These are phyloP conservation scores for Cyclanthera cordifolia DNA, from an alignment of 306 rosid genomes.

Conservation along the genomic window DNA sequence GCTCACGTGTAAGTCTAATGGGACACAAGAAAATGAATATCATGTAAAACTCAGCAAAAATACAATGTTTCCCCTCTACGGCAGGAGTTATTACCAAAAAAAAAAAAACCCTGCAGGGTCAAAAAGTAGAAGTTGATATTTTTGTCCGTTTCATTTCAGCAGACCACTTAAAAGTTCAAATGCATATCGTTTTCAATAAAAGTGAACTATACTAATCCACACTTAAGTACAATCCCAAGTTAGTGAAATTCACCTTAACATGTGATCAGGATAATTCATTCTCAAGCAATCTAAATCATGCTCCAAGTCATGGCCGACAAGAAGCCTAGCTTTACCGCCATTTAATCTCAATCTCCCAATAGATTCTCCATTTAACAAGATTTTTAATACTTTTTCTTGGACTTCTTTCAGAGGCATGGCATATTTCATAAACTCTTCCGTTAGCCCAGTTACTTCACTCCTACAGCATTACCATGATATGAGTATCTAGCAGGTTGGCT, in stretches of 20 bases:
- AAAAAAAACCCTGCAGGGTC: not conserved
- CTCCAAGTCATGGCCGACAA: slow-evolving; percentile 70
- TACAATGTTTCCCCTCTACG: not conserved
- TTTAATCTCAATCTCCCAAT: slow-evolving; percentile 36
- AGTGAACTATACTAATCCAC: not conserved
- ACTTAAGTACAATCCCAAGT: not conserved
- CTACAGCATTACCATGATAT: slow-evolving; percentile 28
- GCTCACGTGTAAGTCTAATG: not conserved
- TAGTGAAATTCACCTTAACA: slow-evolving; percentile 39
- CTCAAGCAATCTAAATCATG: slow-evolving; percentile 65
- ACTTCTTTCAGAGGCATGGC: slow-evolving; percentile 59
- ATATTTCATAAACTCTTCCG: slow-evolving; percentile 56
- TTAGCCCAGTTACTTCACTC: slow-evolving; percentile 59
- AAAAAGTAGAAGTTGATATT: not conserved
- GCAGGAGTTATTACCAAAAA: not conserved
- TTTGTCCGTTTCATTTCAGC: not conserved
- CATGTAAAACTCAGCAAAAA: not conserved
- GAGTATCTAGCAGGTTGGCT: slow-evolving; percentile 8
- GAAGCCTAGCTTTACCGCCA: slow-evolving; percentile 69
- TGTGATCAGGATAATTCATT: slow-evolving; percentile 52
- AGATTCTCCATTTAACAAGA: slow-evolving; percentile 60
- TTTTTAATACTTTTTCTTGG: slow-evolving; percentile 43
- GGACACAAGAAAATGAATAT: not conserved
- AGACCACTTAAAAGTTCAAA: slow-evolving; percentile 3
- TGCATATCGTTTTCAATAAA: not conserved